These are phyloP conservation scores for Aspergillus carbonarius DNA, from an alignment of 2,329 filamentous ascomycete species.

Conservation along the genomic window DNA sequence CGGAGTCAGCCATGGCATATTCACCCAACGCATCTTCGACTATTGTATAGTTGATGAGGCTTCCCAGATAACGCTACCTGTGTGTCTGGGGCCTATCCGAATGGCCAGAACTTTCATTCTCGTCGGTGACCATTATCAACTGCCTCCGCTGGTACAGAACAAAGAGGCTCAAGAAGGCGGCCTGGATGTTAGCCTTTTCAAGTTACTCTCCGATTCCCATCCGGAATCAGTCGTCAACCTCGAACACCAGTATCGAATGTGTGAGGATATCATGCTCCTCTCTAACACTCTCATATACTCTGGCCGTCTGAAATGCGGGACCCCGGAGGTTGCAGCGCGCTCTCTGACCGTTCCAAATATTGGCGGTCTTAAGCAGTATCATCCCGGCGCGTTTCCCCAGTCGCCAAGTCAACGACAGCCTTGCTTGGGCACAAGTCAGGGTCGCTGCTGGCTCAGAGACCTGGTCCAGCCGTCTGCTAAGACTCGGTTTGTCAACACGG, in stretches of 20 bases:
- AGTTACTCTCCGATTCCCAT: constrained; percentile 83
- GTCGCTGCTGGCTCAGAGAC: constrained; percentile 72
- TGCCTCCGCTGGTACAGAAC: constrained; percentile 91
- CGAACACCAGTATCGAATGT: constrained; percentile 98
- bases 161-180: constrained; percentile 82
- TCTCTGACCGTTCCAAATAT: constrained; percentile 69
- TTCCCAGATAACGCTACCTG: constrained; percentile 93
- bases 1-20: constrained; percentile 84
- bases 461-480: constrained; percentile 69
- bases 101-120: constrained; percentile 92
- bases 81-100: constrained; percentile 89
- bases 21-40: constrained; percentile 86
- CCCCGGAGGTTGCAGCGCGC: constrained; percentile 67
- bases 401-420: constrained; percentile 40
- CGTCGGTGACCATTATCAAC: constrained; percentile 93
- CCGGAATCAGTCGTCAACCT: constrained; percentile 85
- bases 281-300: constrained; percentile 92
- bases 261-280: constrained; percentile 90
- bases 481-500: constrained; percentile 87
- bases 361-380: constrained; percentile 58
- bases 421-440: constrained; percentile 54
- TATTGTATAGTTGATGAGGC: constrained; percentile 99
- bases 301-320: constrained; percentile 88
- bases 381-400: constrained; percentile 41
- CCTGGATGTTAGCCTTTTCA: constrained; percentile 90